Conservation (phyloP, 352 stramenopile genomes). For the Globisporangium mamillatum region DNA sequence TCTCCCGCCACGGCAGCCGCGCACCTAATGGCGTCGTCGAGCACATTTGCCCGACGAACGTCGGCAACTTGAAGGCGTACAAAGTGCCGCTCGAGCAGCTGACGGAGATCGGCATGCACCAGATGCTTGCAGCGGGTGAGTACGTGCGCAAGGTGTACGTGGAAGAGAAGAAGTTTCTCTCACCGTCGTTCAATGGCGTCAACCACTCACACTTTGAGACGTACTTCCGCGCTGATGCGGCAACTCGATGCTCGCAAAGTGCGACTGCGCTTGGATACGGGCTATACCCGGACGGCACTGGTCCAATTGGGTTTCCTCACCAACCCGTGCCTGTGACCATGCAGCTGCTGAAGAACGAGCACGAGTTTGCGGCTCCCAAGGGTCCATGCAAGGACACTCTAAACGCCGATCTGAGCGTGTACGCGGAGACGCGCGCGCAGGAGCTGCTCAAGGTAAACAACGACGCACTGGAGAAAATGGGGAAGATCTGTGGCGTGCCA, state of each 20-base stretch:
- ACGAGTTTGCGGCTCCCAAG: constrained; percentile 82
- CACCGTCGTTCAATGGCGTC: constrained; percentile 63
- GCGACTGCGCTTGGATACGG: constrained; percentile 71
- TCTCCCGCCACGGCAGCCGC: constrained; percentile 78
- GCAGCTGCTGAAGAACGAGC: constrained; percentile 80
- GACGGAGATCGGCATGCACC: constrained; percentile 79
- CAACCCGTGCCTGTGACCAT: constrained; percentile 84
- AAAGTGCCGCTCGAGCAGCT: constrained; percentile 79
- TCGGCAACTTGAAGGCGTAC: constrained; percentile 67
- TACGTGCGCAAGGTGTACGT: constrained; percentile 74
- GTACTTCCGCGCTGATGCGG: constrained; percentile 82
- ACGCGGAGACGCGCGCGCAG: constrained; percentile 47
- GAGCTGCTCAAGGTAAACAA: constrained; percentile 60
- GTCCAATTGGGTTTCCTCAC: constrained; percentile 56
- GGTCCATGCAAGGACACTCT: constrained; percentile 59
- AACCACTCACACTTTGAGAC: constrained; percentile 80
- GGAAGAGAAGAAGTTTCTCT: constrained; percentile 61
- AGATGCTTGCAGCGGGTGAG: constrained; percentile 64
- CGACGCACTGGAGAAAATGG: constrained; percentile 50
- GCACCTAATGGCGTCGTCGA: constrained; percentile 67
- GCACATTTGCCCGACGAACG: constrained; percentile 62
- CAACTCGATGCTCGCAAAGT: constrained; percentile 78
- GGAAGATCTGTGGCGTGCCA: constrained; percentile 56
- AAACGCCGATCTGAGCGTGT: constrained; percentile 48
- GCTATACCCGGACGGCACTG: constrained; percentile 78